These are phyloP conservation scores for Friedmanniomyces endolithicus DNA, from an alignment of 495 filamentous ascomycete genomes.

Conservation along the genomic window DNA sequence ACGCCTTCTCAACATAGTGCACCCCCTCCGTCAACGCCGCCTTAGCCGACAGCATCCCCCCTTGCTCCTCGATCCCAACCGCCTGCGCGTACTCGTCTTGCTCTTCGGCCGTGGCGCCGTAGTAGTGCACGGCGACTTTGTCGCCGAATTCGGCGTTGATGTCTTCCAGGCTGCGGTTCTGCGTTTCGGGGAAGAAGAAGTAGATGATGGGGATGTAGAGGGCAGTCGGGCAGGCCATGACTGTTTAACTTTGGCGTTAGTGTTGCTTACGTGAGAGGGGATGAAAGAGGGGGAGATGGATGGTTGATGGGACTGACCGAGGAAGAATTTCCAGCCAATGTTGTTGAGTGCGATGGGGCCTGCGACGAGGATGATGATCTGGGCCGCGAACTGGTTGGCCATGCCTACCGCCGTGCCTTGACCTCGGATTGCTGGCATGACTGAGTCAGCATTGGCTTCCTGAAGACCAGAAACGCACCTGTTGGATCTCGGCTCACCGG, in stretches of 20 bases:
- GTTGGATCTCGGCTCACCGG: slow-evolving; percentile 5
- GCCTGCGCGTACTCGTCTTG: slow-evolving; percentile 17
- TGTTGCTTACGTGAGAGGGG: background rate
- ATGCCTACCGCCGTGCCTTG: slow-evolving; percentile 18
- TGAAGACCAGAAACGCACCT: no score
- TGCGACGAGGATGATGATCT: slow-evolving; percentile 21
- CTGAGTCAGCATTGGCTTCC: slow-evolving; percentile 10
- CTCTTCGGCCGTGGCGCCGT: slow-evolving; percentile 17
- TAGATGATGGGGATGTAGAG: slow-evolving; percentile 17
- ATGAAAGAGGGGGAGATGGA: background rate
- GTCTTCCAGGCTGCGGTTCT: slow-evolving; percentile 10
- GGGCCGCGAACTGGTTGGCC: slow-evolving; percentile 12
- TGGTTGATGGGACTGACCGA: slow-evolving; percentile 10
- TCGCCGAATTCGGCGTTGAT: slow-evolving; percentile 21
- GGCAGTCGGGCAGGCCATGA: slow-evolving; percentile 8
- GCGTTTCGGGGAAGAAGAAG: slow-evolving; percentile 19
- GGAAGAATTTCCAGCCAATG: slow-evolving; percentile 21
- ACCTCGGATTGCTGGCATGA: slow-evolving; percentile 8
- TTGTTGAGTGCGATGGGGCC: slow-evolving; percentile 21
- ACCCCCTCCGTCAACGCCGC: background rate
- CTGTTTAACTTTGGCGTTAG: background rate
- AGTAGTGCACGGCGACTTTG: slow-evolving; percentile 21
- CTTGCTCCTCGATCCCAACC: slow-evolving; percentile 10
- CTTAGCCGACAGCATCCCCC: background rate
- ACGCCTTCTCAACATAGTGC: background rate